Evolutionary conservation across 495 filamentous ascomycete species (phyloP).

Genomic region (Chaetomium cochliodes): DNA sequence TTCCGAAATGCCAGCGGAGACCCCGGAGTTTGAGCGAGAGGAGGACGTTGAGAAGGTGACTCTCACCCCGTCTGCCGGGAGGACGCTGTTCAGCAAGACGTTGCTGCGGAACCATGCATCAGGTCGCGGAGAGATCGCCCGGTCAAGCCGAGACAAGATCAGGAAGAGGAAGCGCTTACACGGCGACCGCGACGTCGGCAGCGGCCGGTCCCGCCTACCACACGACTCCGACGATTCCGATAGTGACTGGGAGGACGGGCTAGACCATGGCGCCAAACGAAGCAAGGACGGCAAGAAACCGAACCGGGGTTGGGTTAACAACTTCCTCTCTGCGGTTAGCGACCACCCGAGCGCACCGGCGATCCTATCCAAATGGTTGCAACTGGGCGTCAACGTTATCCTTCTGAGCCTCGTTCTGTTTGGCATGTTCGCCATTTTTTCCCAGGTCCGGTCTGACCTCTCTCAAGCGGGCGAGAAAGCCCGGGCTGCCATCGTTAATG

Average conservation of each 20-base stretch:
- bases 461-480: conserved; percentile 63
- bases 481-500: conserved; percentile 60
- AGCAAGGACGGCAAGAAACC: conserved; percentile 30
- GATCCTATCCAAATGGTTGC: conserved; percentile 81
- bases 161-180: conserved; percentile 48
- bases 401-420: conserved; percentile 66
- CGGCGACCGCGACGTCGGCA: conserved; percentile 46
- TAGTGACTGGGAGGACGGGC: conserved; percentile 33
- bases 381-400: conserved; percentile 74
- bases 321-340: conserved; percentile 67
- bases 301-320: conserved; percentile 43
- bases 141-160: conserved; percentile 41
- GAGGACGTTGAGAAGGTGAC: conserved; percentile 39
- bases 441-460: conserved; percentile 73
- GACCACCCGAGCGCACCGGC: conserved; percentile 81
- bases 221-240: conserved; percentile 61
- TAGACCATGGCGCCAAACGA: conserved; percentile 28
- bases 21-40: conserved; percentile 43
- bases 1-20: conserved; percentile 58
- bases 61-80: conserved; percentile 43
- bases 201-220: conserved; percentile 40
- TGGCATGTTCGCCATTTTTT: conserved; percentile 66
- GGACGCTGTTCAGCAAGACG: conserved; percentile 41
- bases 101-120: conserved; percentile 48
- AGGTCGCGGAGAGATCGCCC: conserved; percentile 44